Evolutionary conservation across 139 green algal genomes (phyloP), one percentile per base, ranked within the genome.

Genomic region (Yamagishiella unicocca): DNA sequence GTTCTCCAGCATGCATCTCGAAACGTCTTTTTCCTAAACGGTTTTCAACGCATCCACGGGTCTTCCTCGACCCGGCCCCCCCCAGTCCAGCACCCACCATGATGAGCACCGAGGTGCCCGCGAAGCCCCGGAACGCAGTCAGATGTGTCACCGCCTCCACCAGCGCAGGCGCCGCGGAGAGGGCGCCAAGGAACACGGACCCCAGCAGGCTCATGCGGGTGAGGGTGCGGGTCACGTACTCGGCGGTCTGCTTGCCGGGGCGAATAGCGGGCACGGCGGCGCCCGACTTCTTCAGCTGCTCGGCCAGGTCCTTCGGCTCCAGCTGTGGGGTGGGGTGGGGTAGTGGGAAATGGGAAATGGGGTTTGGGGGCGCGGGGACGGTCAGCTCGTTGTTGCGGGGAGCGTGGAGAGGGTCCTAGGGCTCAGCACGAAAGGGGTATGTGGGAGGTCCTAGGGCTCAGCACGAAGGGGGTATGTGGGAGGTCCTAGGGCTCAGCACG

Each of bases 291-390:
- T 99, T 99, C 9, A 99, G 94, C 96, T 99, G 97, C 70, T 99
- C 97, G 45, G 93, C 91, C 68, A 99, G 87, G 84, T 99, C 98
- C 87, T 98, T 98, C 71, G 98, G 98, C 70, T 99, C 98, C n/a
- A 99, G 90, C 92, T 98, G 95, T 64, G 98, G 89, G 27, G 21
- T 8, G 50, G 12, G 9, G 10, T 37, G 37, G 12, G 67, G 67
- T n/a, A n/a, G n/a, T n/a, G n/a, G 40, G 35, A 19, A 33, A 10
- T 19, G 46, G n/a, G 43, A 81, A 81, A 1, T 12, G 21, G 7
- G 25, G 4, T 25, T 78, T 29, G 38, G 50, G 67, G 67, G 67
- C 27, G 40, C 5, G 17, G 70, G 70, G 50, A 25, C 50, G 50
- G 50, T n/a, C n/a, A n/a, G n/a, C n/a, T n/a, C n/a, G n/a, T n/a